A percentile compares a stretch with the other conserved stretches of the same genome.
Evolutionary conservation across 805 yeast species (phyloP).

Genomic region (Metschnikowia lunata): DNA sequence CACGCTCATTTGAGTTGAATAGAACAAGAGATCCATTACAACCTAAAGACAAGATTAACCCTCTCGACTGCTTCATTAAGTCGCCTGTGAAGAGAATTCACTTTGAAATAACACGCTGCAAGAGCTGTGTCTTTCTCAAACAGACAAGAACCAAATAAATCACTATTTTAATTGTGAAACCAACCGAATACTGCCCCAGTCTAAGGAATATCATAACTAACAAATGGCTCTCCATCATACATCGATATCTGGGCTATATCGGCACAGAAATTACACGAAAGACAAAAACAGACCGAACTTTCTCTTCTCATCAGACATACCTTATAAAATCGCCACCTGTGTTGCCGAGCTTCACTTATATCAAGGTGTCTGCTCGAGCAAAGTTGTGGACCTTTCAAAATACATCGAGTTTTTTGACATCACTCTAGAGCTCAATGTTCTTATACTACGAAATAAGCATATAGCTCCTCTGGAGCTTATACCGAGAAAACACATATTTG

Average conservation of each 20-base stretch:
- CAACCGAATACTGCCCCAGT: too few species aligned
- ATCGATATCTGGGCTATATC: slow-evolving; percentile 5
- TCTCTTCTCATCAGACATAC: slow-evolving; percentile 35
- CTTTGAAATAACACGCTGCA: too few species aligned
- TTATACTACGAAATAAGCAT: slow-evolving; percentile 26
- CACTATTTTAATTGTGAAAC: too few species aligned
- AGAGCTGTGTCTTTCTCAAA: too few species aligned
- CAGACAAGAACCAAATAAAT: too few species aligned
- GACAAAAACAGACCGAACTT: slow-evolving; percentile 37
- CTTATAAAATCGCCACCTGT: slow-evolving; percentile 18
- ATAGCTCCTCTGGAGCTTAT: slow-evolving; percentile 32
- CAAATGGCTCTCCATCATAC: slow-evolving; percentile 1
- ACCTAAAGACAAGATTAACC: too few species aligned
- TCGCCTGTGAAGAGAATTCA: too few species aligned
- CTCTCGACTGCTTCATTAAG: too few species aligned
- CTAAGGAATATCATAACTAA: too few species aligned
- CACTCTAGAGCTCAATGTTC: slow-evolving; percentile 33
- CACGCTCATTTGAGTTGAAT: too few species aligned
- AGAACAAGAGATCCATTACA: too few species aligned
- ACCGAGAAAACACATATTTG: slow-evolving; percentile 29
- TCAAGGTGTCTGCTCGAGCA: slow-evolving; percentile 11
- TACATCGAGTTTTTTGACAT: slow-evolving; percentile 21
- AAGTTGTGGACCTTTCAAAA: slow-evolving; percentile 15
- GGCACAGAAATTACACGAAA: slow-evolving; percentile 11
- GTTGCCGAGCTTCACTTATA: slow-evolving; percentile 15